Evolutionary conservation across 2,329 filamentous ascomycete species (phyloP).

Genomic region (Hyphodiscus sp.): DNA sequence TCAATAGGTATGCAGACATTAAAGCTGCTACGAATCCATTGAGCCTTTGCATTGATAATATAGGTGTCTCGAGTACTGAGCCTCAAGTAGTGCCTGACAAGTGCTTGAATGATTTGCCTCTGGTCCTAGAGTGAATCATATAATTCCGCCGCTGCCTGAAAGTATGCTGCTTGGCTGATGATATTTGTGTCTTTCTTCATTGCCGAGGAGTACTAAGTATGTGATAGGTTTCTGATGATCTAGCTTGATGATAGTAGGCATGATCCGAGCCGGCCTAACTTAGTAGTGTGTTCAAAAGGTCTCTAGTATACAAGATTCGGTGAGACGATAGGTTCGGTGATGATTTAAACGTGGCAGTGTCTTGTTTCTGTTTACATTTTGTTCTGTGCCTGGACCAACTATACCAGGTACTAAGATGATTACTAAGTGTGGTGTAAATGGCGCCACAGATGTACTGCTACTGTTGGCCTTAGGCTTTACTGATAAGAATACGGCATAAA

Average conservation of each 20-base stretch:
- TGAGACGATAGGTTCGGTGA: no score
- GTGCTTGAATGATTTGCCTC: slow-evolving; percentile 16
- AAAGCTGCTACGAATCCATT: slow-evolving; percentile 32
- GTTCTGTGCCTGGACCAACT: no score
- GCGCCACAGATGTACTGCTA: no score
- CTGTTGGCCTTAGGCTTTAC: no score
- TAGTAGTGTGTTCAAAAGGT: no score
- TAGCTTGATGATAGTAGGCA: slow-evolving; percentile 1
- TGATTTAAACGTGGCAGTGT: no score
- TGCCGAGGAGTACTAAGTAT: slow-evolving; percentile 1
- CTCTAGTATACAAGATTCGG: no score
- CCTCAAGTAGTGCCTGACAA: slow-evolving; percentile 23
- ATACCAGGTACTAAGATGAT: no score
- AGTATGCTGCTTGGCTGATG: slow-evolving; percentile 4
- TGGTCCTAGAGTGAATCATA: slow-evolving; percentile 19
- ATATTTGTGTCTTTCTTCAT: slow-evolving; percentile 4
- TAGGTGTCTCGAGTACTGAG: slow-evolving; percentile 22
- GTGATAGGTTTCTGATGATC: slow-evolving; percentile 1
- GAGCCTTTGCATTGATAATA: slow-evolving; percentile 15
- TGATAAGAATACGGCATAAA: no score
- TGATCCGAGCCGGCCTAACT: no score
- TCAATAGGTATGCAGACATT: slow-evolving; percentile 32
- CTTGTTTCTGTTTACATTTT: no score
- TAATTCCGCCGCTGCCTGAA: slow-evolving; percentile 3
- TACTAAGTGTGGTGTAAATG: no score